phyloP scores from a whole-genome alignment of 225 moss, liverwort and hornwort species.

The Polytrichum formosum region DNA sequence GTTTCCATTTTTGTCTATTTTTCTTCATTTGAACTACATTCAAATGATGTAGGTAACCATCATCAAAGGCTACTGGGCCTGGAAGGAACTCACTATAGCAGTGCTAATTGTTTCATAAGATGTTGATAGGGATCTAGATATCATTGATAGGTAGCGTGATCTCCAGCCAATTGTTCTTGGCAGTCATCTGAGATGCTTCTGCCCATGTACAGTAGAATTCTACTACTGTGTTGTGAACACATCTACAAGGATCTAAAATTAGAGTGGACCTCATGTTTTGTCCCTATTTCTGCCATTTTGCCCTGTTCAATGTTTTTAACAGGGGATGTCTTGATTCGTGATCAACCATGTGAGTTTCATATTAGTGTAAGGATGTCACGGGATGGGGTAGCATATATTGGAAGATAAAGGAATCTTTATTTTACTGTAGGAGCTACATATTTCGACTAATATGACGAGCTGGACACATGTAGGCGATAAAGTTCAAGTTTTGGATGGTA shows the following conservation, averaged over 20 bases:
- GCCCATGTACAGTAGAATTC: slow-evolving; percentile 1
- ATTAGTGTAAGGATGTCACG: too few species aligned
- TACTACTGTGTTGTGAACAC: background rate
- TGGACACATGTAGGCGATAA: too few species aligned
- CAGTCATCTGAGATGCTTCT: background rate
- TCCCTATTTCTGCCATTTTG: too few species aligned
- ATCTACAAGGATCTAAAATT: background rate
- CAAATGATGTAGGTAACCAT: background rate
- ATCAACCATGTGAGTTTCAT: too few species aligned
- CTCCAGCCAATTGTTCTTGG: background rate
- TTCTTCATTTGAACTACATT: background rate
- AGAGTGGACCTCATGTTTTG: too few species aligned
- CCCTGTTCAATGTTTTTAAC: too few species aligned
- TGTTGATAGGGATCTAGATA: background rate
- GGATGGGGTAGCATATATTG: too few species aligned
- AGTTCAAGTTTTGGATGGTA: too few species aligned
- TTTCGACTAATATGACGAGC: too few species aligned
- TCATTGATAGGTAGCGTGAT: background rate
- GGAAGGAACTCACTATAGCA: background rate
- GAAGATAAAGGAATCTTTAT: too few species aligned
- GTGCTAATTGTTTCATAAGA: background rate
- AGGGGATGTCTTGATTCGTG: too few species aligned
- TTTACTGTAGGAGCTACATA: too few species aligned
- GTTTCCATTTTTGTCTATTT: background rate
- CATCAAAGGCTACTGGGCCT: background rate